A percentile compares a stretch with the other conserved stretches of the same genome.
Conservation (phyloP, 1,139 yeast species). For the Blastobotrys persicus region DNA sequence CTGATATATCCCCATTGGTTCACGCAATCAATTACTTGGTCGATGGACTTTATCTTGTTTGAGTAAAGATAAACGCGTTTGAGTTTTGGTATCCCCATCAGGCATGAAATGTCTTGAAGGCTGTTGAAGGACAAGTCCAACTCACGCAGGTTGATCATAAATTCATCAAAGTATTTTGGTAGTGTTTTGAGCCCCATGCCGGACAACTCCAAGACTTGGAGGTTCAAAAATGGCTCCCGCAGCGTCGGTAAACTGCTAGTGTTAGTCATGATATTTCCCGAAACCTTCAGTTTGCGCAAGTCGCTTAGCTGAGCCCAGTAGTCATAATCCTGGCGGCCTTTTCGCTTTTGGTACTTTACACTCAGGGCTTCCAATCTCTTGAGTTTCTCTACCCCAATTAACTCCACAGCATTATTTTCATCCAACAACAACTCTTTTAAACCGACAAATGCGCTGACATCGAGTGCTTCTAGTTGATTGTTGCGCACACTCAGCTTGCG, state of each 20-base stretch:
- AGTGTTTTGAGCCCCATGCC: constrained; percentile 29
- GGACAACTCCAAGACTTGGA: constrained; percentile 36
- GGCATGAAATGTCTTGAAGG: constrained; percentile 28
- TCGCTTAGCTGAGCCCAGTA: constrained; percentile 26
- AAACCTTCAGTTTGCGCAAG: constrained; percentile 29
- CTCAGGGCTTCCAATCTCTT: constrained; percentile 17
- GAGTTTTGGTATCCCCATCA: constrained; percentile 32
- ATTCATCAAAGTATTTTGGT: constrained; percentile 30
- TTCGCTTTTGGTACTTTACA: constrained; percentile 10
- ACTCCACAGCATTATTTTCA: constrained; percentile 17
- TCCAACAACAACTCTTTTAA: constrained; percentile 22
- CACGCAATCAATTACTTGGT: constrained; percentile 27
- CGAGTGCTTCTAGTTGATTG: constrained; percentile 18
- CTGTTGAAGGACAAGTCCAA: constrained; percentile 37
- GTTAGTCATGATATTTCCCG: constrained; percentile 26
- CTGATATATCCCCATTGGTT: constrained; percentile 26
- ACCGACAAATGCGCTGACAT: constrained; percentile 18
- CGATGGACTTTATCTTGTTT: constrained; percentile 29
- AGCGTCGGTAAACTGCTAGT: constrained; percentile 26
- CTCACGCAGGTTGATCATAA: constrained; percentile 35
- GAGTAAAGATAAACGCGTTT: constrained; percentile 32
- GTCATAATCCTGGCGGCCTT: constrained; percentile 9
- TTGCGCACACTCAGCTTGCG: constrained; percentile 20
- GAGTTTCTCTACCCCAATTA: constrained; percentile 18
- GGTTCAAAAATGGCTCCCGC: constrained; percentile 33